Conservation (phyloP, 495 filamentous ascomycete genomes). For the Trichoderma parareesei region DNA sequence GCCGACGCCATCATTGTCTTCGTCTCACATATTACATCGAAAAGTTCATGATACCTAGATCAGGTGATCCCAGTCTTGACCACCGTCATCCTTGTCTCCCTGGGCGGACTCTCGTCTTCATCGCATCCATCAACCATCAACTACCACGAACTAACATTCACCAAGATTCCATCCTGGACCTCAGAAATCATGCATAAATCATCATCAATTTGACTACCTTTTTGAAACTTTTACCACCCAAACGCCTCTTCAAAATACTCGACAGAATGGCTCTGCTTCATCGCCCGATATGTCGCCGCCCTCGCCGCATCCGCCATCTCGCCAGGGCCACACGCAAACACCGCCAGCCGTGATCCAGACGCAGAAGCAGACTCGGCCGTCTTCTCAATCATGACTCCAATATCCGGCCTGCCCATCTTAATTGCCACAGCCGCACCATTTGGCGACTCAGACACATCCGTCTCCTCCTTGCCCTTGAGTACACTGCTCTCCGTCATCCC, state of each 20-base stretch:
- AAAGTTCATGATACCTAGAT: too few relatives aligned
- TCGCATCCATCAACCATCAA: too few relatives aligned
- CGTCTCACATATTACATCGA: too few relatives aligned
- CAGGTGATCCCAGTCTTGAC: too few relatives aligned
- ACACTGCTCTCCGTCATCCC: neutral
- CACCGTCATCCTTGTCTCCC: too few relatives aligned
- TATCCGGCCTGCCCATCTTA: conserved; percentile 13
- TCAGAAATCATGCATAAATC: too few relatives aligned
- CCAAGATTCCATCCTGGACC: too few relatives aligned
- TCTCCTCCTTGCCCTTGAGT: neutral
- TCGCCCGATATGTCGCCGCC: conserved; percentile 29
- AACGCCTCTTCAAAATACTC: conserved; percentile 39
- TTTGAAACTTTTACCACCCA: conserved; percentile 25
- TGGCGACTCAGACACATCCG: neutral
- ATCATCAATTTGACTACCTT: too few relatives aligned
- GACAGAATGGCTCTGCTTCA: conserved; percentile 29
- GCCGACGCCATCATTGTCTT: too few relatives aligned
- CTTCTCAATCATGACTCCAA: conserved; percentile 28
- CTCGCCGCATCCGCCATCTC: conserved; percentile 41
- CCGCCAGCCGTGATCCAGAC: conserved; percentile 26
- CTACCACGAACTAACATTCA: too few relatives aligned
- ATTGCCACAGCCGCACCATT: neutral
- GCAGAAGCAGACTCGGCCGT: conserved; percentile 25
- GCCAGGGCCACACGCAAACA: conserved; percentile 42
- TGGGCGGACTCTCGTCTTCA: too few relatives aligned